Evolutionary conservation across 2,329 filamentous ascomycete species (phyloP), one percentile per base, ranked within the genome.

Genomic region (Lasiodiplodia sp.): DNA sequence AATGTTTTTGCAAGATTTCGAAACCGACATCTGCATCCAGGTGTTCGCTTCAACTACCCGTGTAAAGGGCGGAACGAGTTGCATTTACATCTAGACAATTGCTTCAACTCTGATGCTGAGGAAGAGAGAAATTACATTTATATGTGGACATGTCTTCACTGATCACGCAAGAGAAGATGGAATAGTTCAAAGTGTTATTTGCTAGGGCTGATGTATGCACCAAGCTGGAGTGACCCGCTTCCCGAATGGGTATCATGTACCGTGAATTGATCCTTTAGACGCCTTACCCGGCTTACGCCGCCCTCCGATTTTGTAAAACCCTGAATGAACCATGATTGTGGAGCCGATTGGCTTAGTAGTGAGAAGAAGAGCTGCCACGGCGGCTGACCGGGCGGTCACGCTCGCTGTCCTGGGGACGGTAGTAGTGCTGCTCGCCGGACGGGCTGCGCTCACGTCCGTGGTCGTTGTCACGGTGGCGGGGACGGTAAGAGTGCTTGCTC

Each of bases 171-270:
- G 18, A 8, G 44, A 11, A n/a, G 18, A 47, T 14, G 10, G n/a
- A 47, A n/a, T 18, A 47, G n/a, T 47, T 21, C n/a, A 21, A 11
- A 21, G n/a, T 21, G n/a, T 21, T 47, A 57, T n/a, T 23, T 7
- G 55, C 55, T 40, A 57, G 55, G 34, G 21, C 16, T 57, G 34
- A n/a, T 56, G 10, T 31, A 28, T 57, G 55, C 38, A 57, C 55
- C 55, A 38, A 57, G 55, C 55, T 21, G 31, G n/a, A 38, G 2
- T 31, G 18, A 57, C 8, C 23, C 23, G 40, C 44, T 34, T 51
- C 49, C 40, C 25, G 18, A 51, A 37, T 51, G 58, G 58, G 58
- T 63, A 63, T 63, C 44, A 37, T 63, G 23, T 25, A 51, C 40
- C 58, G 11, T 51, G 28, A 56, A 34, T n/a, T 38, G 28, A 37